Percentiles rank a stretch among this genome's conserved stretches.
These are phyloP conservation scores for Citrus trifoliata DNA, from an alignment of 345 rosid genomes.

Conservation along the genomic window DNA sequence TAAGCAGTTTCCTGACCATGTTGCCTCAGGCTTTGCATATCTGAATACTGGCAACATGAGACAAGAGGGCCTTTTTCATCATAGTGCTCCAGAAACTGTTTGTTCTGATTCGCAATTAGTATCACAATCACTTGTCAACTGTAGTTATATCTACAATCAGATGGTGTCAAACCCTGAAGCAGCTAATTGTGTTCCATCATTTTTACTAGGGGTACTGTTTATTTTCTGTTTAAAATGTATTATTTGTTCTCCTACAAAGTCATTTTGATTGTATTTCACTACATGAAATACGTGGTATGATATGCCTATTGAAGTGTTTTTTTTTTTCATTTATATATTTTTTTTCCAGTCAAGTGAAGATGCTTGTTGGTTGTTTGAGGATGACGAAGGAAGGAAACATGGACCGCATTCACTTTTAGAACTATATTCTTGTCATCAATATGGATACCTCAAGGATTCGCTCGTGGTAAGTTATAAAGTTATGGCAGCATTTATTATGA, in stretches of 20 bases:
- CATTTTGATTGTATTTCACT: neutral
- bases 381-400: slow-evolving; percentile 58
- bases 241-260: neutral
- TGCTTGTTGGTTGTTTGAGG: slow-evolving; percentile 82
- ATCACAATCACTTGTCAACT: slow-evolving; percentile 29
- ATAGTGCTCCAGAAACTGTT: slow-evolving; percentile 23
- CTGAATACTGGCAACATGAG: slow-evolving; percentile 32
- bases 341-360: slow-evolving; percentile 54
- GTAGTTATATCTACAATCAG: slow-evolving; percentile 27
- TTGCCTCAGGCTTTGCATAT: slow-evolving; percentile 75
- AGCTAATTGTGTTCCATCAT: slow-evolving; percentile 19
- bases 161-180: slow-evolving; percentile 27
- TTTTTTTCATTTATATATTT: neutral
- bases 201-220: slow-evolving; percentile 48
- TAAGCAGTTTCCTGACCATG: slow-evolving; percentile 85
- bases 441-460: slow-evolving; percentile 60
- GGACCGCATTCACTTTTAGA: slow-evolving; percentile 78
- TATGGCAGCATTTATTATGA: neutral
- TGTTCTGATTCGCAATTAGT: slow-evolving; percentile 24
- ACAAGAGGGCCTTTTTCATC: slow-evolving; percentile 23
- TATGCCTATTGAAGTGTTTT: neutral
- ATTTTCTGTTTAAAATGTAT: slow-evolving; percentile 6
- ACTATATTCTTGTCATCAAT: slow-evolving; percentile 60
- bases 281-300: neutral
- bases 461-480: slow-evolving; percentile 45